A percentile compares a stretch with the other conserved stretches of the same genome.
Evolutionary conservation across 1,284 basidiomycete species (phyloP).

Genomic region (Calocybe gambosa): DNA sequence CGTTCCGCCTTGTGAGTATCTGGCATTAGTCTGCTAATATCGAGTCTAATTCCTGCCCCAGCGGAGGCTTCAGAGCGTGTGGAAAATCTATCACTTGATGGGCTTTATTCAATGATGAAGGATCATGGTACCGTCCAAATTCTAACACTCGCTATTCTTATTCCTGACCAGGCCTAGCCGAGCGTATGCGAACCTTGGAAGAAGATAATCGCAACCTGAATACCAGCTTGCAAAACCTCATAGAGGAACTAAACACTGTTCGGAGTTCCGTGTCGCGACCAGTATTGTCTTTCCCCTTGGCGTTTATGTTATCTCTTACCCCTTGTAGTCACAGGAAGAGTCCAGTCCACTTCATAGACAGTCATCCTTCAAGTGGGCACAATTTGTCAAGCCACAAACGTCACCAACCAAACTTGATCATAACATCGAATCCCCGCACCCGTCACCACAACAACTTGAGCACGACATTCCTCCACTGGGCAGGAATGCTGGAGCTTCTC

Average conservation of each 20-base stretch:
- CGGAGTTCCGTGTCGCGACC: constrained; percentile 35
- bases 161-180: constrained; percentile 37
- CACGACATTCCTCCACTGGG: constrained; percentile 49
- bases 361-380: constrained; percentile 79
- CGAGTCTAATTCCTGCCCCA: constrained; percentile 23
- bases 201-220: constrained; percentile 70
- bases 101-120: constrained; percentile 61
- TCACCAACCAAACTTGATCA: constrained; percentile 69
- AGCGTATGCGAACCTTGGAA: constrained; percentile 65
- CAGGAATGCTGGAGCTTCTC: constrained; percentile 25
- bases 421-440: constrained; percentile 62
- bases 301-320: not conserved
- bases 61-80: constrained; percentile 63
- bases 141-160: constrained; percentile 6
- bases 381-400: constrained; percentile 61
- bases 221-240: constrained; percentile 50
- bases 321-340: constrained; percentile 36
- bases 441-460: constrained; percentile 69
- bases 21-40: constrained; percentile 7
- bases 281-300: constrained; percentile 21
- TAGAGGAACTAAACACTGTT: constrained; percentile 58
- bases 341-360: constrained; percentile 53
- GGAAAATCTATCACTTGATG: constrained; percentile 58
- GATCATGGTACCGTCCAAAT: constrained; percentile 58
- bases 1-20: constrained; percentile 77